Evolutionary conservation across 2,329 filamentous ascomycete genomes (phyloP).

Genomic region (Aureobasidium sp.): DNA sequence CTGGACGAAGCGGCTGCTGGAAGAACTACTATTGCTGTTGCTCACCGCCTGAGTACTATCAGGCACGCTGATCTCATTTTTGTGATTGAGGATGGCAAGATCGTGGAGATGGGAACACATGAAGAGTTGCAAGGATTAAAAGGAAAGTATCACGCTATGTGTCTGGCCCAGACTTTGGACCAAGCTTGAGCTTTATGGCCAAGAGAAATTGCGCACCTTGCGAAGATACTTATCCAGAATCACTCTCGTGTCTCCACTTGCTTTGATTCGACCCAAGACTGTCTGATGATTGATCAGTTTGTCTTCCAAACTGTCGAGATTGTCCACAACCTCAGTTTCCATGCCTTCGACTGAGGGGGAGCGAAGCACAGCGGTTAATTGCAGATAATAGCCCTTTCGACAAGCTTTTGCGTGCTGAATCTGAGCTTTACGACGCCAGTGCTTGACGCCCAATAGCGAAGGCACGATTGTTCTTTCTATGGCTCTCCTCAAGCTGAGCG

Average conservation of each 20-base stretch:
- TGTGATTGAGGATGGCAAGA: conserved; percentile 31
- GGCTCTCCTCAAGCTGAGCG: too few relatives aligned
- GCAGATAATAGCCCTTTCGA: background rate
- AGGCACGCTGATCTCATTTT: conserved; percentile 33
- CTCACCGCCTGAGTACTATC: conserved; percentile 34
- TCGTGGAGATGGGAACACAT: conserved; percentile 34
- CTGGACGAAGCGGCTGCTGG: conserved; percentile 48
- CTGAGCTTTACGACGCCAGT: background rate
- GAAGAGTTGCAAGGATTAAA: conserved; percentile 30
- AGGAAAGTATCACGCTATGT: conserved; percentile 39
- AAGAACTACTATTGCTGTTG: conserved; percentile 35
- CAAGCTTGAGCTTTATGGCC: conserved; percentile 10
- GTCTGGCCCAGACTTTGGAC: conserved; percentile 35
- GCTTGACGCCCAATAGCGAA: background rate
- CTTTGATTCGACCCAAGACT: too few relatives aligned
- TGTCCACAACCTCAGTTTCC: background rate
- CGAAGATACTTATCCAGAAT: too few relatives aligned
- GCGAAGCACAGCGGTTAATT: background rate
- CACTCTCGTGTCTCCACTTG: too few relatives aligned
- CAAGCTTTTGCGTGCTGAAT: background rate
- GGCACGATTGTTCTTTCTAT: too few relatives aligned
- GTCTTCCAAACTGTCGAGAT: background rate
- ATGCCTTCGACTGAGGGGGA: background rate
- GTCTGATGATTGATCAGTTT: background rate
- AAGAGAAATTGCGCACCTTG: too few relatives aligned